phyloP scores from a whole-genome alignment of 2,329 filamentous ascomycete genomes.

The Cytospora leucostoma region DNA sequence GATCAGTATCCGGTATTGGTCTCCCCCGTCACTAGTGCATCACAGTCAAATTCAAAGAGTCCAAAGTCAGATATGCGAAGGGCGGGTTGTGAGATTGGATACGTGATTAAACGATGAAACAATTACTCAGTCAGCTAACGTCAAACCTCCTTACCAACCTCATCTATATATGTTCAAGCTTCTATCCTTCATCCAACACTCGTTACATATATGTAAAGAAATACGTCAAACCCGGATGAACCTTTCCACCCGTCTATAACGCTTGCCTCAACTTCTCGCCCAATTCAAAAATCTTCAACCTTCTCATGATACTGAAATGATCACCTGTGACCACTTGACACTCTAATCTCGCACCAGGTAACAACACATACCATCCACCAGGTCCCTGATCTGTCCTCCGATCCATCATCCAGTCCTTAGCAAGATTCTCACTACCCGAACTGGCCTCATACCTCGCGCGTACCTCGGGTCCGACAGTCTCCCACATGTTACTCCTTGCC shows the following conservation, averaged over 20 bases:
- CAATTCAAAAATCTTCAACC: background rate
- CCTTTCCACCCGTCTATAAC: background rate
- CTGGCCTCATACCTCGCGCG: background rate
- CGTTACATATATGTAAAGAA: no score
- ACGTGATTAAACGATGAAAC: no score
- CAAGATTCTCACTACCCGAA: background rate
- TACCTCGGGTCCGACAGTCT: background rate
- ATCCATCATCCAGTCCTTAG: constrained; percentile 4
- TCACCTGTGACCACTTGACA: background rate
- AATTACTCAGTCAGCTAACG: no score
- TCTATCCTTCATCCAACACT: no score
- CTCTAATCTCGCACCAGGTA: background rate
- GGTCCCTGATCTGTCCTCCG: background rate
- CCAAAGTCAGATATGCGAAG: no score
- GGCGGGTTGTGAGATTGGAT: no score
- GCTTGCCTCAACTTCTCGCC: background rate
- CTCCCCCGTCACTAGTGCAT: no score
- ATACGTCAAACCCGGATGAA: no score
- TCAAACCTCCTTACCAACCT: no score
- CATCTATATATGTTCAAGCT: no score
- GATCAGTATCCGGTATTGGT: no score
- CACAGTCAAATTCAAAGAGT: no score
- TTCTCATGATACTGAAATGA: constrained; percentile 4
- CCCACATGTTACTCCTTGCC: background rate
- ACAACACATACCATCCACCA: background rate